These are phyloP conservation scores for Fusarium clavum DNA, from an alignment of 2,329 filamentous ascomycete genomes.

Conservation along the genomic window DNA sequence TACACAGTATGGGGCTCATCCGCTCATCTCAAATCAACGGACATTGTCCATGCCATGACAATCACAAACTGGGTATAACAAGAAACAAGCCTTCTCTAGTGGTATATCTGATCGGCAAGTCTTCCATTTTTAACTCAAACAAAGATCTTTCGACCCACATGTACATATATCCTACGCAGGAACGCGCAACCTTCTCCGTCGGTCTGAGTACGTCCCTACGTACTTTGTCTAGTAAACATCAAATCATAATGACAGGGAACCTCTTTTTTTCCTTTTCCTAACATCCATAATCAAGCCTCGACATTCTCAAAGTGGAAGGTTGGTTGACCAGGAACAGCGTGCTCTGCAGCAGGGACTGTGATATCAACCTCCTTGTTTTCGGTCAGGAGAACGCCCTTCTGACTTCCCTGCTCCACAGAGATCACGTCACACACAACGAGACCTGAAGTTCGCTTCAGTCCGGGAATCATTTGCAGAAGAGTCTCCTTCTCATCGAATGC, in stretches of 20 bases:
- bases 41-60: conserved; percentile 2
- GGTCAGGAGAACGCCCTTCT: conserved; percentile 69
- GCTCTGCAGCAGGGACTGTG: conserved; percentile 70
- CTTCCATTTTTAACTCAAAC: conserved; percentile 21
- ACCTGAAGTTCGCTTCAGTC: conserved; percentile 79
- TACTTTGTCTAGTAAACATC: conserved; percentile 22
- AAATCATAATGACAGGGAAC: conserved; percentile 14
- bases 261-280: conserved; percentile 2
- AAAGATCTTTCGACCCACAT: conserved; percentile 24
- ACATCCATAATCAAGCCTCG: conserved; percentile 51
- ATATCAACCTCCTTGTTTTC: conserved; percentile 67
- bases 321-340: conserved; percentile 83
- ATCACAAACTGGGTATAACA: neutral
- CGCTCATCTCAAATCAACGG: neutral
- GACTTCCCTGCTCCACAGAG: conserved; percentile 75
- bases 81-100: conserved; percentile 18
- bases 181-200: conserved; percentile 21
- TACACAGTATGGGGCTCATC: conserved; percentile 8
- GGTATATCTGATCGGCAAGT: conserved; percentile 21
- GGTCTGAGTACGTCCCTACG: conserved; percentile 6
- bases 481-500: conserved; percentile 86
- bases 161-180: conserved; percentile 25
- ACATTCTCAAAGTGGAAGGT: conserved; percentile 90
- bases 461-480: conserved; percentile 80
- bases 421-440: conserved; percentile 79